Base-by-base conservation (phyloP, 768 basidiomycete species). In the Mycena kentingensis region DNA sequence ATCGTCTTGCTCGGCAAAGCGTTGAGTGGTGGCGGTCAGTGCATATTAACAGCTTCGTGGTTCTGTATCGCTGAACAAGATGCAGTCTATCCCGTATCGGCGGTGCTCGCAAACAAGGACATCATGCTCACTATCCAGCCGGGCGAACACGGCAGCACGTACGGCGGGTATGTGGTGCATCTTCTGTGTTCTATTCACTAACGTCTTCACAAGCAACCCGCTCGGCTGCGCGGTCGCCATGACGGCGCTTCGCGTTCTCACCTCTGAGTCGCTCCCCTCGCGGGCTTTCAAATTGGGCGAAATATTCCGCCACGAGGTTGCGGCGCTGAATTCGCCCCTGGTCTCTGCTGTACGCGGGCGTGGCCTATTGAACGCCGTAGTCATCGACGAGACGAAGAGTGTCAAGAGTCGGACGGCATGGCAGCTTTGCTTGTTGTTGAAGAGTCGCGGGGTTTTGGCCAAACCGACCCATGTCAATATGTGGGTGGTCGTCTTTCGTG, bases 391-490 rank as follows among this genome's bases (percentile, higher is more conserved):
- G 75, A 69, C 72, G 54, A 81, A 81, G 74, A 92, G 88, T 62
- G 69, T 57, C 41, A 88, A 82, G 70, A 87, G 90, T 15, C 75
- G 93, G 45, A 87, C 90, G 1, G 97, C 95, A 4, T 99, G 96
- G 97, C 92, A 98, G 68, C 77, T 98, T 47, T 98, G 97, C 71
- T 66, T 98, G 65, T 69, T 98, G 63, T 71, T 98, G 68, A 96
- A 95, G 85, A 87, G 85, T 60, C 81, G 90, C 39, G 93, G 94
- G 4, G 81, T 98, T 49, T 74, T 99, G 57, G 96, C 95, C 25
- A 98, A 99, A 77, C 95, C 97, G 12, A 98, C 96, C 0, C 94
- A 97, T 64, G 82, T 86, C 24, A 96, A 96, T 70, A 93, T 91
- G 93, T 95, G 62, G 62, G 92, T 77, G 16, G 3, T 34, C 16